Percentiles rank a stretch among this genome's conserved stretches.
These are phyloP conservation scores for Achaetomium macrosporum DNA, from an alignment of 2,329 filamentous ascomycete genomes.

Conservation along the genomic window DNA sequence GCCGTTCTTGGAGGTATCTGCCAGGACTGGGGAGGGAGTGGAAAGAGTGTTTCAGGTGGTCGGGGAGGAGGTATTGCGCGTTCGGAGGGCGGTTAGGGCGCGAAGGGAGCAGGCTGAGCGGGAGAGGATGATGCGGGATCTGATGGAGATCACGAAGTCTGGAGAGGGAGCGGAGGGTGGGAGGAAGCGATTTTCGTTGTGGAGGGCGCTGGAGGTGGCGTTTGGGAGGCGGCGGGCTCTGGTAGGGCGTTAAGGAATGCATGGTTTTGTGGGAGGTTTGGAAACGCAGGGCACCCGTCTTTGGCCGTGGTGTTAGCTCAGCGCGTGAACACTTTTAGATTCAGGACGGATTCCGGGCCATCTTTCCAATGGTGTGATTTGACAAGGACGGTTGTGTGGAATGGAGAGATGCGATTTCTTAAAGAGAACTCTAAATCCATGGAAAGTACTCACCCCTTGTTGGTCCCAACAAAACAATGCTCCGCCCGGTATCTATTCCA, in stretches of 20 bases:
- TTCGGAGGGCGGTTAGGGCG: conserved; percentile 25
- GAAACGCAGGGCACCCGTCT: neutral
- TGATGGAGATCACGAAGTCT: neutral
- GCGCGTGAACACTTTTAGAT: too few relatives aligned
- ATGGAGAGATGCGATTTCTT: too few relatives aligned
- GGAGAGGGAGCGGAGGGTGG: neutral
- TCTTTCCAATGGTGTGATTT: too few relatives aligned
- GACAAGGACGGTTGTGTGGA: too few relatives aligned
- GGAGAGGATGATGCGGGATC: conserved; percentile 4
- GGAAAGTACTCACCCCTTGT: neutral
- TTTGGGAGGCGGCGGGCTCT: conserved; percentile 14
- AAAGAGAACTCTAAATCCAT: neutral
- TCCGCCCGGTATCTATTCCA: neutral
- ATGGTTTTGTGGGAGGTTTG: neutral
- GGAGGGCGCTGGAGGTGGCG: conserved; percentile 16
- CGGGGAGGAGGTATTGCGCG: conserved; percentile 31
- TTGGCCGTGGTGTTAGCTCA: neutral
- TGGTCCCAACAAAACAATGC: neutral
- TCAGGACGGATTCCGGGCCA: too few relatives aligned
- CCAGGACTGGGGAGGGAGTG: conserved; percentile 33
- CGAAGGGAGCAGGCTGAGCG: conserved; percentile 22
- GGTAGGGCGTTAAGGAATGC: neutral
- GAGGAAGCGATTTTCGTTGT: conserved; percentile 16
- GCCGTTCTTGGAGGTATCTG: conserved; percentile 33
- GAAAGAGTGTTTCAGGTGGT: conserved; percentile 30